Base-by-base conservation (phyloP, 2,329 filamentous ascomycete genomes). In the Neofusicoccum sp. region DNA sequence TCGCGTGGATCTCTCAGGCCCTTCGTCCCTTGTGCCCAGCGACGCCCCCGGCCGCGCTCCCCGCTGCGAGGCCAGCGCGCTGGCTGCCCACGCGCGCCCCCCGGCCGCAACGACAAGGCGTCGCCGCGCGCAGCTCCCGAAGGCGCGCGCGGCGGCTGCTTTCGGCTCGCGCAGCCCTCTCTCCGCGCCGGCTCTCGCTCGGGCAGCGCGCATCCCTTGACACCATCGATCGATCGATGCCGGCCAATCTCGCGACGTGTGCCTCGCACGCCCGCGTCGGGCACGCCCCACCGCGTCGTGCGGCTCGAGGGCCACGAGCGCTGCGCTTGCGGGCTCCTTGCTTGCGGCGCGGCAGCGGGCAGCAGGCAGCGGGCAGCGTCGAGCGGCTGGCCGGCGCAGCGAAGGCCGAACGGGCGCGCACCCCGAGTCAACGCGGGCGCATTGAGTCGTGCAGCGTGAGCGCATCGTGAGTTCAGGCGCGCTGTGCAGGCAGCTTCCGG, bases 151-250 rank as follows among this genome's bases (percentile, higher is more conserved):
- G 33, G 38, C 51, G 36, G 54, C 54, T 31, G 54, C 54, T 45
- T 58, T 58, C 54, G 54, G 54, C 40, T 47, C 54, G 33, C 41
- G 54, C 41, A 45, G 54, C 54, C 9, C 54, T 58, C 31, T 58
- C 30, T 58, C 54, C 43, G 54, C 54, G 54, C 41, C 51, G 28
- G 43, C 51, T 56, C 51, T 41, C 30, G 51, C 51, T 41, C 38
- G 51, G 36, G 58, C 58, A 45, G 40, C 45, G 20, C 20, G 40
- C 48, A 53, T 53, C 48, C 47, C 58, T 54, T 44, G 48, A 45
- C 54, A n/a, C 38, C 34, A 56, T 56, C 59, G 59, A 57, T 61
- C 59, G 59, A 61, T 61, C 59, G 59, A 61, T 56, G 24, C 41
- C 40, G 31, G 44, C 57, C 57, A 34, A 53, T 45, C 54, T 58